Percentiles rank a stretch among this genome's conserved stretches.
These are phyloP conservation scores for Coniosporium apollinis DNA, from an alignment of 495 filamentous ascomycete species.

Conservation along the genomic window DNA sequence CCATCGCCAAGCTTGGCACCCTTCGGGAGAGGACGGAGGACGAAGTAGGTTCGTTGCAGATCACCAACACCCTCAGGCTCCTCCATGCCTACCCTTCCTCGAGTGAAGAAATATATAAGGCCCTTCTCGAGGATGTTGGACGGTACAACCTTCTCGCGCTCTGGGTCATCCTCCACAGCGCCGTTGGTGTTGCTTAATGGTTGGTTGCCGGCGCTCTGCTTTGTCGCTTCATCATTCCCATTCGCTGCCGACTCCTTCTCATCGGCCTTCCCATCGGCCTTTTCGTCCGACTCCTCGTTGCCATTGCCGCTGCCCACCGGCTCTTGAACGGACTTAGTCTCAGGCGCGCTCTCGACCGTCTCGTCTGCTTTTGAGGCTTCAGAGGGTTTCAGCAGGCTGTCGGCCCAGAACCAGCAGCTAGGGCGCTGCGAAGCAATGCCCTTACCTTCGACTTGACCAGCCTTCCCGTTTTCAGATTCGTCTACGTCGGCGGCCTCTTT, in stretches of 20 bases:
- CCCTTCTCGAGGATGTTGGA: constrained; percentile 82
- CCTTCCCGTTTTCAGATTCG: neutral
- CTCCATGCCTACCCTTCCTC: constrained; percentile 55
- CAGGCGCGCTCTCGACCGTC: neutral
- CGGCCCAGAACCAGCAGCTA: constrained; percentile 11
- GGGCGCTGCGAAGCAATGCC: constrained; percentile 1
- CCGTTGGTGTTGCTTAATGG: constrained; percentile 3
- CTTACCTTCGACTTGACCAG: constrained; percentile 1
- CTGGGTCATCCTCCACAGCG: constrained; percentile 18
- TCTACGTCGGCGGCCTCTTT: constrained; percentile 3
- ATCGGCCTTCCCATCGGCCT: neutral
- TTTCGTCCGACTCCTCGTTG: neutral
- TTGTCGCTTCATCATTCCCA: constrained; percentile 2
- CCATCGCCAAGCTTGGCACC: constrained; percentile 51
- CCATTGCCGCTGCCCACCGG: neutral
- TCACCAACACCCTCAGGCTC: constrained; percentile 55
- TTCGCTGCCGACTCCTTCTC: constrained; percentile 1
- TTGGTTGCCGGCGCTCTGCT: constrained; percentile 1
- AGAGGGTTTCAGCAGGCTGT: neutral
- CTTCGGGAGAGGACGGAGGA: constrained; percentile 58
- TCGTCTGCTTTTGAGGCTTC: neutral
- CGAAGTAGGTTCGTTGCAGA: constrained; percentile 63
- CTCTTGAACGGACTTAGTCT: neutral
- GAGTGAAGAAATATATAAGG: constrained; percentile 86
- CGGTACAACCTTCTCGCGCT: constrained; percentile 39